Evolutionary conservation across 2,329 filamentous ascomycete species (phyloP), one percentile per base, ranked within the genome.

Genomic region (Penicillium sp.): DNA sequence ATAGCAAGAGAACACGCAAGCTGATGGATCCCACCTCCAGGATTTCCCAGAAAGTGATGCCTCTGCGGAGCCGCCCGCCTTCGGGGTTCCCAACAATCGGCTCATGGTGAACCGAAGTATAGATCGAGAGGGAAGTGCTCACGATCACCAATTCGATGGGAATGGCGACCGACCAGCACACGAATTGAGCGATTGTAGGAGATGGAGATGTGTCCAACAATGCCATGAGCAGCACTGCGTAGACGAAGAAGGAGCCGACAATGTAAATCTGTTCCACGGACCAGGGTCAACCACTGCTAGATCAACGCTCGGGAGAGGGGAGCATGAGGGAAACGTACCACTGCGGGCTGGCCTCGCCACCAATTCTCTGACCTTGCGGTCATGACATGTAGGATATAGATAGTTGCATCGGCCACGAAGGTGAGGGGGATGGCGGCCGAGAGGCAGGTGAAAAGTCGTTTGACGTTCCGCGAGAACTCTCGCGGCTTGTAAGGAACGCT

Each of bases 161-260:
- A n/a, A 91, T 71, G 24, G 87, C 87, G 42, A 91, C 75, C 40
- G 81, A 71, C 94, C 94, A 99, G 64, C 91, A 86, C 44, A 88
- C 75, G 52, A 93, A 83, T 74, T 97, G 92, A 49, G 90, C 86
- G 44, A 86, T 79, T 47, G 88, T 92, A 0, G 94, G 94, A 11
- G 90, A 90, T 32, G 91, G 87, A 58, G 85, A 86, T 68, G 89
- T 89, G 72, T 97, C 92, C 66, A 96, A 81, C 54, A 97, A 83
- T 29, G 92, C 92, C 67, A 97, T 88, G 62, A 95, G 82, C 62
- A 96, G 83, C 63, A 96, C 87, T 47, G 90, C 83, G 77, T 95
- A 94, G 60, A 94, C 86, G 79, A 96, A 96, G 62, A 92, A 89
- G 43, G 90, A 88, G 51, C 88, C 91, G 53, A 91, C 84, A 59